Evolutionary conservation across 202 grass and related monocot species (phyloP).

Genomic region (Panicum hallii): DNA sequence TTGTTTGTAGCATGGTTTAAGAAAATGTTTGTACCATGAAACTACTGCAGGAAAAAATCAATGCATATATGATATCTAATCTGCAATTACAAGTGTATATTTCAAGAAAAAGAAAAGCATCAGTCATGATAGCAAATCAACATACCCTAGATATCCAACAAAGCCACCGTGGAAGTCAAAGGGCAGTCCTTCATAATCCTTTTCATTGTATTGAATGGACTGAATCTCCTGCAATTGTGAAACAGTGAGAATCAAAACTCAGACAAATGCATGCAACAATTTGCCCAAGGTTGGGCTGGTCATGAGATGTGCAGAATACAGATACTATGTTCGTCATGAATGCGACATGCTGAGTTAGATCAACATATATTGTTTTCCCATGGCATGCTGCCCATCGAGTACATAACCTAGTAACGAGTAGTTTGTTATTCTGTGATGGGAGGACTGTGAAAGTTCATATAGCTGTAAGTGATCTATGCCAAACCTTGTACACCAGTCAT

Average conservation of each 20-base stretch:
- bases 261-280: slow-evolving; percentile 10
- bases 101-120: slow-evolving; percentile 9
- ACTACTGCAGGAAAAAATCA: slow-evolving; percentile 14
- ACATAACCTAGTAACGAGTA: neutral
- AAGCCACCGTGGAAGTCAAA: slow-evolving; percentile 97
- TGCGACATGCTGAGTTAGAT: neutral
- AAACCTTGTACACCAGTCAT: neutral
- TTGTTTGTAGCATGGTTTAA: neutral
- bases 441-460: neutral
- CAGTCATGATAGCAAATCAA: slow-evolving; percentile 17
- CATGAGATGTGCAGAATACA: slow-evolving; percentile 5
- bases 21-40: neutral
- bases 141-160: slow-evolving; percentile 94
- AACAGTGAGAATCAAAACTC: slow-evolving; percentile 33
- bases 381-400: neutral
- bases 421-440: neutral
- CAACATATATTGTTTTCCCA: neutral
- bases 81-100: neutral
- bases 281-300: slow-evolving; percentile 1
- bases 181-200: slow-evolving; percentile 87
- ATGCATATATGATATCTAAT: neutral
- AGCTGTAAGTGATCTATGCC: neutral
- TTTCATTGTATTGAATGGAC: slow-evolving; percentile 73
- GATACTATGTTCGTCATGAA: neutral
- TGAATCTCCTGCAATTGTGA: slow-evolving; percentile 65